These are phyloP conservation scores for Neurospora hispaniola DNA, from an alignment of 495 filamentous ascomycete genomes.

Conservation along the genomic window DNA sequence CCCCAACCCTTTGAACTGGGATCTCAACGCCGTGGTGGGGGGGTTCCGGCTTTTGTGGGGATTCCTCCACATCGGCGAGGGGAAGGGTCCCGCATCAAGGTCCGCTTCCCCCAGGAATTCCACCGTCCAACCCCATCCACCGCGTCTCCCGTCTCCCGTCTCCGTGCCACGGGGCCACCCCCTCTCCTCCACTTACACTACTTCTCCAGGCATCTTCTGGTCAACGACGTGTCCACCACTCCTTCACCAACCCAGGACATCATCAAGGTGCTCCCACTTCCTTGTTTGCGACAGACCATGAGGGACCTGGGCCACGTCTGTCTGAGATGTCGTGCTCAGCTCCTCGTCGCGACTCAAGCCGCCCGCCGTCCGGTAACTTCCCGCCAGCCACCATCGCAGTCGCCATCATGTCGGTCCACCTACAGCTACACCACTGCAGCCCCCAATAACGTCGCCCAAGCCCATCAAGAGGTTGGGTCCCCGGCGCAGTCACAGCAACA, in stretches of 20 bases:
- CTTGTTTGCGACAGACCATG: constrained; percentile 7
- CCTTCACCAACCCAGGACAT: not conserved
- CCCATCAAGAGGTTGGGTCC: not conserved
- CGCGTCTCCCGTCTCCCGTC: not conserved
- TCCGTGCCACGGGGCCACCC: not conserved
- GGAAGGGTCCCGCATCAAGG: not conserved
- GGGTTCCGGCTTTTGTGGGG: not conserved
- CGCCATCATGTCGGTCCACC: not conserved
- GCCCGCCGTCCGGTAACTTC: not conserved
- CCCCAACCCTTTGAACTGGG: not conserved
- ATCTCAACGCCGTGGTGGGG: not conserved
- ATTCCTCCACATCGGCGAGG: not conserved
- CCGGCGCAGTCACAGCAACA: not conserved
- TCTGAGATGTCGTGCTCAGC: constrained; percentile 16
- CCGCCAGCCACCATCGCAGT: not conserved
- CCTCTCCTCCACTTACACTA: not conserved
- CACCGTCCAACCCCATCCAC: not conserved
- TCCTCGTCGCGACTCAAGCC: constrained; percentile 4
- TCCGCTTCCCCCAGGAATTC: not conserved
- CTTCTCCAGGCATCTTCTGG: not conserved
- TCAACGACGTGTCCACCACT: not conserved
- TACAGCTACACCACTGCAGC: constrained; percentile 1
- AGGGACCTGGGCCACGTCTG: constrained; percentile 19
- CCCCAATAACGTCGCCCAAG: not conserved
- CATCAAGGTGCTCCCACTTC: not conserved